Conservation (phyloP, 257 asterid species). For the Lycium barbarum region DNA sequence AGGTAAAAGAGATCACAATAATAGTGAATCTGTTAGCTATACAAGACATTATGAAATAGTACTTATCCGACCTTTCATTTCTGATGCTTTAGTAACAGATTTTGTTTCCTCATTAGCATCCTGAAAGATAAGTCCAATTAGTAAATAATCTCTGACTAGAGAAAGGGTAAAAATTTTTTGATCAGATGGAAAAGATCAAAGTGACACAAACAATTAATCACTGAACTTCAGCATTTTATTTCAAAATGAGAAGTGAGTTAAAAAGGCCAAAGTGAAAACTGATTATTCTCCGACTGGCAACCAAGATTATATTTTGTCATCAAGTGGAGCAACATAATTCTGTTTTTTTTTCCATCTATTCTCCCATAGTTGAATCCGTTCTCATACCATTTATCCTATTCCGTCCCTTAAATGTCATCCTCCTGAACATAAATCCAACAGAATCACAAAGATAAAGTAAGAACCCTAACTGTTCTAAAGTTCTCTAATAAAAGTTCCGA, state of each 20-base stretch:
- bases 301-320: neutral
- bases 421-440: neutral
- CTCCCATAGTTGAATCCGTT: neutral
- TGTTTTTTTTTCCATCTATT: neutral
- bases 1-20: slow-evolving; percentile 12
- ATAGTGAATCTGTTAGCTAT: slow-evolving; percentile 1
- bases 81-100: slow-evolving; percentile 82
- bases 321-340: neutral
- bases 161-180: neutral
- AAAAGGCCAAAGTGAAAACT: neutral
- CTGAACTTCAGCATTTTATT: neutral
- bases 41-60: slow-evolving; percentile 9
- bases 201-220: neutral
- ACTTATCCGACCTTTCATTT: slow-evolving; percentile 72
- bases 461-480: neutral
- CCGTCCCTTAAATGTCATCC: neutral
- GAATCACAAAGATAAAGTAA: neutral
- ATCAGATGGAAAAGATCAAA: neutral
- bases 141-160: neutral
- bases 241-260: neutral
- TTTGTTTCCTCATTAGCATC: slow-evolving; percentile 90
- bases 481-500: neutral
- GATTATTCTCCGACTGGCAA: neutral
- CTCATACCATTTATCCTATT: neutral
- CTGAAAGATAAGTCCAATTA: slow-evolving; percentile 40